A percentile compares a stretch with the other conserved stretches of the same genome.
Conservation (phyloP, 345 rosid species). For the sweet orange (Citrus sinensis) region DVS_A1.0 CM039168.1:2128001-2128500, state of each 20-base stretch:
- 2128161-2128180: conserved; percentile 26
- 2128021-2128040: conserved; percentile 34
- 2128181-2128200: conserved; percentile 48
- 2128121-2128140: background rate
- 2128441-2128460: conserved; percentile 49
- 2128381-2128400: conserved; percentile 42
- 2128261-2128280: conserved; percentile 60
- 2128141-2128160: too few relatives aligned
- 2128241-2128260: conserved; percentile 45
- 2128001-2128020: background rate
- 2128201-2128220: conserved; percentile 28
- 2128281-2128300: conserved; percentile 29
- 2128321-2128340: conserved; percentile 32
- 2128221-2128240: conserved; percentile 32
- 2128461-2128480: conserved; percentile 44
- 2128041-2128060: background rate
- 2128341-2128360: conserved; percentile 43
- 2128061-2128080: conserved; percentile 26
- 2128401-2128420: conserved; percentile 23
- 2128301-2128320: conserved; percentile 47
- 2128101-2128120: background rate
- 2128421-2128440: conserved; percentile 35
- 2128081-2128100: background rate
- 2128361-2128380: conserved; percentile 45
- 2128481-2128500: conserved; percentile 40